Percentiles rank a stretch among this genome's conserved stretches.
These are phyloP conservation scores for Mycena epipterygia DNA, from an alignment of 768 basidiomycete species.

Conservation along the genomic window DNA sequence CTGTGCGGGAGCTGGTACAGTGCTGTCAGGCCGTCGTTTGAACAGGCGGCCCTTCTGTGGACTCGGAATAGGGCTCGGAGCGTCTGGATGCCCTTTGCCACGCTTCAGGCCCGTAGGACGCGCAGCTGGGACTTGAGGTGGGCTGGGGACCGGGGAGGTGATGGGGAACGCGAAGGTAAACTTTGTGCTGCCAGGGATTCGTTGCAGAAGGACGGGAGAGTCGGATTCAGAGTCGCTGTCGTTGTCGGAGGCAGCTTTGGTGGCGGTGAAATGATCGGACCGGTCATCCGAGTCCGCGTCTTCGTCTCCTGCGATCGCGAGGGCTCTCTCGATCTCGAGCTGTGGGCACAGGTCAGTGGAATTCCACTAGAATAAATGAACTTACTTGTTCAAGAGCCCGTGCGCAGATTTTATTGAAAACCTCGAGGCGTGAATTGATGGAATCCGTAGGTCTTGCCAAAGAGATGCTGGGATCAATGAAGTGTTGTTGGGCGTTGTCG, in stretches of 20 bases:
- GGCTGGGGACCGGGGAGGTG: neutral
- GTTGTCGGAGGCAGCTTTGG: neutral
- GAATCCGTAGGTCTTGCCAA: neutral
- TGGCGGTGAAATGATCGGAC: slow-evolving; percentile 3
- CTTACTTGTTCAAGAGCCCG: slow-evolving; percentile 15
- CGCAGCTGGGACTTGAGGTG: neutral
- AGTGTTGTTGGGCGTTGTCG: neutral
- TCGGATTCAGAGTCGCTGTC: slow-evolving; percentile 14
- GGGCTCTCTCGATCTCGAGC: slow-evolving; percentile 6
- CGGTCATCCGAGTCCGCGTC: slow-evolving; percentile 21
- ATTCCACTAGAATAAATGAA: neutral
- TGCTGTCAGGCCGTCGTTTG: neutral
- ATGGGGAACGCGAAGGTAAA: no score
- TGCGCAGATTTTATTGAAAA: slow-evolving; percentile 3
- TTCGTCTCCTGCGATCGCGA: slow-evolving; percentile 12
- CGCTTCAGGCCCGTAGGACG: neutral
- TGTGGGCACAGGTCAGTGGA: neutral
- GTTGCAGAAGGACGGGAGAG: neutral
- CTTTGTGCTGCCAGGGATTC: neutral
- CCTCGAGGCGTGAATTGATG: neutral
- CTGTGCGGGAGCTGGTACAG: neutral
- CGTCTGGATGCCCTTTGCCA: slow-evolving; percentile 3
- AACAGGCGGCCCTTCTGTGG: slow-evolving; percentile 9
- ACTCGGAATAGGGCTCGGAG: neutral
- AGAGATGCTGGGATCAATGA: neutral